A percentile compares a stretch with the other conserved stretches of the same genome.
These are phyloP conservation scores for Xerocomellus dryophilus DNA, from an alignment of 768 basidiomycete genomes.

Conservation along the genomic window DNA sequence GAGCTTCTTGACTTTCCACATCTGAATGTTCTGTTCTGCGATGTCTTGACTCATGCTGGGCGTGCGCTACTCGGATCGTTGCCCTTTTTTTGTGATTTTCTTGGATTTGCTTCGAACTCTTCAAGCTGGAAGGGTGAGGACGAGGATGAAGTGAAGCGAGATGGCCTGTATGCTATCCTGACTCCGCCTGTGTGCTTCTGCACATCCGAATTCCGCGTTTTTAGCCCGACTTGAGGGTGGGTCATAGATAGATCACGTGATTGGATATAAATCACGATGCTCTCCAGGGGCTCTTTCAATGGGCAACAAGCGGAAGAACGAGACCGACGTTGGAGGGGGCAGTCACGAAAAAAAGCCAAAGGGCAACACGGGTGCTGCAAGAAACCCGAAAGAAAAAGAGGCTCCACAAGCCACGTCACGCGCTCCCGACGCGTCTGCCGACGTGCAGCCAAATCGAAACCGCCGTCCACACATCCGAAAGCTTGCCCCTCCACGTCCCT, in stretches of 20 bases:
- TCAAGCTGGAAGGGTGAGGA: slow-evolving; percentile 26
- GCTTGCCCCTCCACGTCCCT: slow-evolving; percentile 71
- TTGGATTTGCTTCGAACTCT: slow-evolving; percentile 3
- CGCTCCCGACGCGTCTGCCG: background rate
- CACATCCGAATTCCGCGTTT: slow-evolving; percentile 15
- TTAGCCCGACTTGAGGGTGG: slow-evolving; percentile 23
- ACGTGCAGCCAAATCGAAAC: slow-evolving; percentile 2
- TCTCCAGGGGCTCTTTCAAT: background rate
- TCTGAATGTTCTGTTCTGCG: slow-evolving; percentile 94
- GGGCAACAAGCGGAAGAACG: slow-evolving; percentile 25
- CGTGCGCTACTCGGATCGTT: slow-evolving; percentile 13
- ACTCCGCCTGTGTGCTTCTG: background rate
- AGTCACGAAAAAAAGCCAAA: slow-evolving; percentile 19
- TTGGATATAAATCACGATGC: background rate
- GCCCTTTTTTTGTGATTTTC: slow-evolving; percentile 13
- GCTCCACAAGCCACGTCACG: background rate
- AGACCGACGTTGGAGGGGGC: background rate
- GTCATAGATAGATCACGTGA: slow-evolving; percentile 14
- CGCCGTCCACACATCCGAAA: slow-evolving; percentile 49
- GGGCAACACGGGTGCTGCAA: background rate
- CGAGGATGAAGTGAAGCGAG: slow-evolving; percentile 1
- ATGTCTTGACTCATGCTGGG: slow-evolving; percentile 76
- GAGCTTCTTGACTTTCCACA: slow-evolving; percentile 99
- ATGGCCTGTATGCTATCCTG: background rate
- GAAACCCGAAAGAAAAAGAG: slow-evolving; percentile 2